phyloP scores from a whole-genome alignment of 116 monocot species.

The Papilionanthe hybrid region DNA sequence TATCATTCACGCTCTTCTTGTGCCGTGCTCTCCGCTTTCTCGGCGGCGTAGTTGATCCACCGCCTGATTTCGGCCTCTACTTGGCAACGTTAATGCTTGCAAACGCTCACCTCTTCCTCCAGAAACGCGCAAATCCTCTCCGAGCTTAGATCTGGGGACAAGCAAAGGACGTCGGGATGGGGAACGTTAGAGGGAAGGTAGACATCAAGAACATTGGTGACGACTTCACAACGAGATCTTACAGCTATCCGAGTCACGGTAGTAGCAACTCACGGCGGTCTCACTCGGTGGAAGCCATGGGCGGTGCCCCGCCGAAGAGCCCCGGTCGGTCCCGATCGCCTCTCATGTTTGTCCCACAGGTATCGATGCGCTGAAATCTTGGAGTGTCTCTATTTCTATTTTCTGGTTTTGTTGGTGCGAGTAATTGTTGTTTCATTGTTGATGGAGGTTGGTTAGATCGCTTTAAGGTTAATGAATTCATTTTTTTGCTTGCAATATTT shows the following conservation, averaged over 20 bases:
- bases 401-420: not conserved
- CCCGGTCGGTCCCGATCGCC: too few relatives aligned
- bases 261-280: constrained; percentile 2
- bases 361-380: not conserved
- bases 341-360: too few relatives aligned
- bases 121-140: not conserved
- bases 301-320: too few relatives aligned
- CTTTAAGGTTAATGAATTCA: not conserved
- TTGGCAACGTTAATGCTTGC: not conserved
- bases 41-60: not conserved
- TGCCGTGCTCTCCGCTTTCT: not conserved
- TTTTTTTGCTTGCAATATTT: not conserved
- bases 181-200: constrained; percentile 18
- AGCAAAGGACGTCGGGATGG: constrained; percentile 14
- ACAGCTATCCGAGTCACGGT: constrained; percentile 1
- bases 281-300: constrained; percentile 13
- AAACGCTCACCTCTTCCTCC: not conserved
- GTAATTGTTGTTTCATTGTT: not conserved
- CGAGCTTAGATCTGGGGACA: not conserved
- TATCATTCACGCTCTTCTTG: not conserved
- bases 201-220: constrained; percentile 4
- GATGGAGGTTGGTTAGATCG: not conserved
- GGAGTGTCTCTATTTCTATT: not conserved
- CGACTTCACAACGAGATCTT: constrained; percentile 14
- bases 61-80: not conserved